Evolutionary conservation across 768 basidiomycete genomes (phyloP), one percentile per base, ranked within the genome.

Genomic region (Symmetrospora coprosmae): DNA sequence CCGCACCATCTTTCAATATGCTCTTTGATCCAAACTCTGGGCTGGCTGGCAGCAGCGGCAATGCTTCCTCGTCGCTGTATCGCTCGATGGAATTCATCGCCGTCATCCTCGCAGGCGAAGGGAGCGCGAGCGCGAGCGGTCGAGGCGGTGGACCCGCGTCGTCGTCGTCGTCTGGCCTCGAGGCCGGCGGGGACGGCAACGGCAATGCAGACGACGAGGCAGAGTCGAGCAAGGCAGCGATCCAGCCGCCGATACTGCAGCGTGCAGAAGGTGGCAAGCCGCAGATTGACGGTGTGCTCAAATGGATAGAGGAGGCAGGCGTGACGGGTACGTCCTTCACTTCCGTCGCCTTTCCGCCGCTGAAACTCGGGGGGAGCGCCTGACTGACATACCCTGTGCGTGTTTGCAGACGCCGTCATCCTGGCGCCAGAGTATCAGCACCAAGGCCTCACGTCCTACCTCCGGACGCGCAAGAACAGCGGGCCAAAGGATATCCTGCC

Each of bases 391-490:
- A 16, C 14, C 4, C 38, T 13, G 17, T 52, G 25, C 8, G 23
- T 11, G 13, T 25, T 17, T 33, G n/a, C n/a, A 58, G 55, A 58
- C 43, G 25, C 43, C 4, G 55, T 58, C 5, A 58, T 58, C 28
- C 43, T 46, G 38, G 55, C 55, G 27, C 55, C 55, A 3, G 55
- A 58, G 46, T 58, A 43, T 39, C 55, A 58, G 37, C 40, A 45
- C 19, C 43, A 43, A 45, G 55, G 41, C 34, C 28, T 58, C 8
- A 34, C 55, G 33, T 43, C 55, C 41, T 47, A 45, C 19, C 55
- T 58, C 17, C 39, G 55, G 19, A 23, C 55, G 4, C 40, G 55
- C 19, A 58, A 58, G 31, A 19, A 33, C n/a, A 27, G 41, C 21
- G 28, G 17, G 2, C 41, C 43, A 27, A 58, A 58, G 28, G 55